A percentile compares a stretch with the other conserved stretches of the same genome.
Evolutionary conservation across 177 flowering plant species (phyloP).

Genomic region (Vitis hybrid): DNA sequence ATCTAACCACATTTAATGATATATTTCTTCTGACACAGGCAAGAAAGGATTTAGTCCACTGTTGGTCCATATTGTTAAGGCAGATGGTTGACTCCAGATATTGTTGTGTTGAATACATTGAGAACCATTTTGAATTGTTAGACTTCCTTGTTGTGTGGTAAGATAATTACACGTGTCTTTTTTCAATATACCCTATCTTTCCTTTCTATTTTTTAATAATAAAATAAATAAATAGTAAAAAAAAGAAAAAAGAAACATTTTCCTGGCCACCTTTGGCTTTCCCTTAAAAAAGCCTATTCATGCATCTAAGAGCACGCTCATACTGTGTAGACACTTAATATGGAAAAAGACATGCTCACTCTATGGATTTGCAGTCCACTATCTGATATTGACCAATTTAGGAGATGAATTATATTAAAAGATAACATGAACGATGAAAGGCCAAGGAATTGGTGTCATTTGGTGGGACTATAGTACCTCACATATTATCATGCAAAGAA

Average conservation of each 20-base stretch:
- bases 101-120: constrained; percentile 82
- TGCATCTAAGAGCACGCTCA: too few relatives aligned
- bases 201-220: neutral
- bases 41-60: constrained; percentile 85
- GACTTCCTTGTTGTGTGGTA: constrained; percentile 95
- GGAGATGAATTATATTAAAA: too few relatives aligned
- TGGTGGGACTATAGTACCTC: neutral
- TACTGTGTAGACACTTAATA: too few relatives aligned
- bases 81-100: constrained; percentile 68
- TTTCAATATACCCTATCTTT: neutral
- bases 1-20: constrained; percentile 3
- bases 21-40: constrained; percentile 45
- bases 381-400: too few relatives aligned
- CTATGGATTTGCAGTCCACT: too few relatives aligned
- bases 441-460: neutral
- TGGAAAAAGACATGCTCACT: too few relatives aligned
- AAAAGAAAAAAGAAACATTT: too few relatives aligned
- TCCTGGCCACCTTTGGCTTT: too few relatives aligned
- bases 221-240: too few relatives aligned
- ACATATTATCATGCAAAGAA: neutral
- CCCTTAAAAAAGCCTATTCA: too few relatives aligned
- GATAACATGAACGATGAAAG: neutral
- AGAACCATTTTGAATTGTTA: constrained; percentile 78
- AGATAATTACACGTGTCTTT: constrained; percentile 15
- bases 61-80: constrained; percentile 86